These are phyloP conservation scores for Oenanthe javanica DNA, from an alignment of 140 eudicot species.

Conservation along the genomic window DNA sequence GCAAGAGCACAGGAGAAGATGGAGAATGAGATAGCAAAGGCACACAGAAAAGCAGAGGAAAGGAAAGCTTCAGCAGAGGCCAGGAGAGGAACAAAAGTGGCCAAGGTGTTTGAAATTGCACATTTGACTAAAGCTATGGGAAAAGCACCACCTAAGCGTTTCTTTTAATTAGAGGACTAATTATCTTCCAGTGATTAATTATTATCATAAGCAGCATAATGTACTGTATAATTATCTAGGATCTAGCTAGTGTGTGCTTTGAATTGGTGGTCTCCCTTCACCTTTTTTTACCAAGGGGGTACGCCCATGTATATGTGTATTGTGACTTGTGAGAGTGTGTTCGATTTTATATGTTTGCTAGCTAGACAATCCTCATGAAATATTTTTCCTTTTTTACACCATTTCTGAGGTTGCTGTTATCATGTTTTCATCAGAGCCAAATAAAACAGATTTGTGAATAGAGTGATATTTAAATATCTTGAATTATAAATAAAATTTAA, in stretches of 20 bases:
- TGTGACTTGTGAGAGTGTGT: too few species aligned
- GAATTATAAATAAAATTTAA: too few species aligned
- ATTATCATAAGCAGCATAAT: background rate
- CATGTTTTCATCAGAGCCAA: too few species aligned
- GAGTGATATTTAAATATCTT: too few species aligned
- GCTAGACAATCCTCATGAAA: too few species aligned
- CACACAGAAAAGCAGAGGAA: constrained; percentile 91
- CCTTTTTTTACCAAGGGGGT: background rate
- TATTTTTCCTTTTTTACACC: too few species aligned
- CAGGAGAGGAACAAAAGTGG: constrained; percentile 82
- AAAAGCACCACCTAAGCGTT: constrained; percentile 63
- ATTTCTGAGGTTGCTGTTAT: too few species aligned
- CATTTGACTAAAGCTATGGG: constrained; percentile 85
- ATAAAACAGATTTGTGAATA: too few species aligned
- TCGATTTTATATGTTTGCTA: too few species aligned
- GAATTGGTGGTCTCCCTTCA: background rate
- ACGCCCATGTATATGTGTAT: too few species aligned
- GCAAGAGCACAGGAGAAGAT: constrained; percentile 85
- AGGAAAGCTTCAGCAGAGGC: constrained; percentile 86
- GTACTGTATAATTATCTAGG: background rate
- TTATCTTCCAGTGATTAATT: background rate
- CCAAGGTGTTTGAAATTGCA: constrained; percentile 69
- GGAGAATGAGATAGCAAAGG: constrained; percentile 87
- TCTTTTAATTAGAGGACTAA: constrained; percentile 33
- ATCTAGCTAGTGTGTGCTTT: background rate